A percentile compares a stretch with the other conserved stretches of the same genome.
Conservation (phyloP, 2,329 filamentous ascomycete species). For the Phialemoniopsis sp. region DNA sequence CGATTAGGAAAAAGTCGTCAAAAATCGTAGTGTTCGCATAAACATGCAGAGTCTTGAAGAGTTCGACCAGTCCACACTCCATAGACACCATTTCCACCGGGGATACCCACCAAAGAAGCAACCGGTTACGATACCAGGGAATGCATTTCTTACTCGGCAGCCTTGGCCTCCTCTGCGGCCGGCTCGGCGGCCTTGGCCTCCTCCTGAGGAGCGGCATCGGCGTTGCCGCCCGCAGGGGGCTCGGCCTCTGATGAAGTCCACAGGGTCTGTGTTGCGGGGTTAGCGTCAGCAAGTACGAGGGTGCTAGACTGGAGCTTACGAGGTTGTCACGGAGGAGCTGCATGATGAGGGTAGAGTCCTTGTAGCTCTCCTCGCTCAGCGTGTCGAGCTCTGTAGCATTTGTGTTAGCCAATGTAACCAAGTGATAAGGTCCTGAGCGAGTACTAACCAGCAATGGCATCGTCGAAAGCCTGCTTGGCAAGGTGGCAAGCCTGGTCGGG, state of each 20-base stretch:
- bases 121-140: conserved; percentile 31
- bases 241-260: conserved; percentile 99
- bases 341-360: conserved; percentile 98
- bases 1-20: conserved; percentile 22
- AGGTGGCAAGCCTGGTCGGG: conserved; percentile 98
- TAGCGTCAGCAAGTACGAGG: neutral
- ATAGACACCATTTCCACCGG: conserved; percentile 57
- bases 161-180: conserved; percentile 64
- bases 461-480: conserved; percentile 92
- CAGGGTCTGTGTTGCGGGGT: conserved; percentile 64
- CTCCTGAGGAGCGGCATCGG: conserved; percentile 48
- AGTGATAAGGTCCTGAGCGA: conserved; percentile 5
- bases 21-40: conserved; percentile 36
- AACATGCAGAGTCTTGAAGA: conserved; percentile 42
- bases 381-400: conserved; percentile 76
- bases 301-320: conserved; percentile 44
- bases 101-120: conserved; percentile 36
- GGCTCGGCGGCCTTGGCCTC: conserved; percentile 54
- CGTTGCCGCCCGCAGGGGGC: conserved; percentile 54
- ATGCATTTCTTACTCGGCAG: conserved; percentile 49
- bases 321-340: conserved; percentile 96
- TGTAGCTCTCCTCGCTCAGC: conserved; percentile 97
- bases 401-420: too few species aligned
- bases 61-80: conserved; percentile 58
- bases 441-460: conserved; percentile 74